Evolutionary conservation across 148 eudicot genomes (phyloP).

Genomic region (Rhododendron vialii): DNA sequence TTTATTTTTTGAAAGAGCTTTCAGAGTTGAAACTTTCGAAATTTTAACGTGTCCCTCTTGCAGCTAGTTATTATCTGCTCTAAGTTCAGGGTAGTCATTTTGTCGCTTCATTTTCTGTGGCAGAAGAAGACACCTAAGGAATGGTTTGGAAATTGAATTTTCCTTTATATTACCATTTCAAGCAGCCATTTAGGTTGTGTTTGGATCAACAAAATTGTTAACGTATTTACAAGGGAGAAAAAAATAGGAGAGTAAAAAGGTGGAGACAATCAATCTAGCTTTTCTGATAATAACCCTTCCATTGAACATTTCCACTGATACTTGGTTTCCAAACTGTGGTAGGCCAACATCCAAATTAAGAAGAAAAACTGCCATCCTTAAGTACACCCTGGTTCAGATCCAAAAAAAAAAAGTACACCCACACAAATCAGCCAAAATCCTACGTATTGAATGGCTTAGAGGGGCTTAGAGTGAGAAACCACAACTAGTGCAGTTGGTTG

Average conservation of each 20-base stretch:
- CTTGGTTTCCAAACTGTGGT: neutral
- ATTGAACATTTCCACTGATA: neutral
- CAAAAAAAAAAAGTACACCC: no score
- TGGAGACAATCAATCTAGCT: neutral
- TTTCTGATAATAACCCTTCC: neutral
- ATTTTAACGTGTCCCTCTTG: neutral
- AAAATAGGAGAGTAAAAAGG: neutral
- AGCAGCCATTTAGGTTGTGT: neutral
- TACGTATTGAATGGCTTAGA: neutral
- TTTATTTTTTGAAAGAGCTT: neutral
- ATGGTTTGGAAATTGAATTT: neutral
- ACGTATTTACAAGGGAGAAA: neutral
- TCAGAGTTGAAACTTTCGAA: neutral
- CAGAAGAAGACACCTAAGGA: neutral
- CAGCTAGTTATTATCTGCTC: neutral
- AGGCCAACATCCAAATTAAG: neutral
- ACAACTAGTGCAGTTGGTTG: no score
- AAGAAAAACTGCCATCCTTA: neutral
- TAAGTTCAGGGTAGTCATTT: neutral
- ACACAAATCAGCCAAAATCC: neutral
- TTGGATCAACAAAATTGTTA: neutral
- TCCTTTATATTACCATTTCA: neutral
- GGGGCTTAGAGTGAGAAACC: neutral
- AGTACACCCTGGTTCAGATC: neutral
- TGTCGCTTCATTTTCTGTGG: neutral